Evolutionary conservation across 768 basidiomycete species (phyloP).

Genomic region (Termitomyces titanicus): DNA sequence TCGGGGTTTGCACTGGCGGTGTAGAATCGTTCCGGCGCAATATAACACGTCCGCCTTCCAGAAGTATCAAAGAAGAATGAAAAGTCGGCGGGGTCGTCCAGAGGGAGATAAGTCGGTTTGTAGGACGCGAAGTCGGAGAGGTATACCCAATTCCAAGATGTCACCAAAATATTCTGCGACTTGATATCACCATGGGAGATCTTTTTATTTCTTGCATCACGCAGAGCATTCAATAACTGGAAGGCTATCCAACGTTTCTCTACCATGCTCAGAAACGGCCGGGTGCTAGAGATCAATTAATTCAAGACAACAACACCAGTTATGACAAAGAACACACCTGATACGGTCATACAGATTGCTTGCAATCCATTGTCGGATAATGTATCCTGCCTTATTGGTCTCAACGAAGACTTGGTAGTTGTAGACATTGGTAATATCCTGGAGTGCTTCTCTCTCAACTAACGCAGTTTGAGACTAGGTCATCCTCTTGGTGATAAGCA

Average conservation of each 20-base stretch:
- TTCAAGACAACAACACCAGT: not conserved
- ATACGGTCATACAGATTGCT: conserved; percentile 96
- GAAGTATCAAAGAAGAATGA: conserved; percentile 98
- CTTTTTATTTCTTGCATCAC: conserved; percentile 79
- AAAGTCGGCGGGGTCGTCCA: conserved; percentile 96
- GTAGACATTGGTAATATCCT: conserved; percentile 85
- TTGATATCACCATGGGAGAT: conserved; percentile 98
- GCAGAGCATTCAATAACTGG: conserved; percentile 82
- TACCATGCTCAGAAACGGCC: conserved; percentile 85
- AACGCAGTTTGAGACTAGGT: conserved; percentile 7
- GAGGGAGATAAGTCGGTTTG: conserved; percentile 93
- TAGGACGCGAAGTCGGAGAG: conserved; percentile 93
- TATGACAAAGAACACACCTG: conserved; percentile 54
- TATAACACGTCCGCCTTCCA: conserved; percentile 88
- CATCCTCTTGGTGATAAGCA: conserved; percentile 9
- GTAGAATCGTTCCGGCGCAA: conserved; percentile 96
- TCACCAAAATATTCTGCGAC: conserved; percentile 94
- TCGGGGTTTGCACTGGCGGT: conserved; percentile 65
- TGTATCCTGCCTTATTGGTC: conserved; percentile 94
- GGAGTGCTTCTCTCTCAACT: conserved; percentile 85
- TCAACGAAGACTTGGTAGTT: conserved; percentile 88
- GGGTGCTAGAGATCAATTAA: conserved; percentile 56
- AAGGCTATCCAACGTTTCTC: conserved; percentile 99
- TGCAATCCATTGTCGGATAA: conserved; percentile 91
- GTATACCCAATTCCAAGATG: conserved; percentile 94